phyloP scores from a whole-genome alignment of 345 rosid species.

The Mallotus nudiflorus region DNA sequence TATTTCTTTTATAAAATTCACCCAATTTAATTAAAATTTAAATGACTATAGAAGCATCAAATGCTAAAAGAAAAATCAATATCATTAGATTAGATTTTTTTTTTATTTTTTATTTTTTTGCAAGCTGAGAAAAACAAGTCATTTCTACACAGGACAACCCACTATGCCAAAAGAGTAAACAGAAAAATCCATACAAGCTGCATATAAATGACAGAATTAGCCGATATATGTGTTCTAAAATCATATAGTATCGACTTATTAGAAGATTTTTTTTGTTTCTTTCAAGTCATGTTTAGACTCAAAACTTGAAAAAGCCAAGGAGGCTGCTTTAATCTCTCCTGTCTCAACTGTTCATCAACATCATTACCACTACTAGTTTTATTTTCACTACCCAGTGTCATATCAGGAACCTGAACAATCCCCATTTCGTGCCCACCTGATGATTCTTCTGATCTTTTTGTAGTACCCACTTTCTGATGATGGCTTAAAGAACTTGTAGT shows the following conservation, averaged over 20 bases:
- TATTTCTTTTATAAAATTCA: too few species aligned
- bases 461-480: conserved; percentile 7
- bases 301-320: conserved; percentile 84
- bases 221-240: conserved; percentile 38
- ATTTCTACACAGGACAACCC: conserved; percentile 36
- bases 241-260: conserved; percentile 29
- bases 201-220: conserved; percentile 34
- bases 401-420: conserved; percentile 31
- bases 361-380: conserved; percentile 28
- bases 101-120: too few species aligned
- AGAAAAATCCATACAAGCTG: conserved; percentile 29
- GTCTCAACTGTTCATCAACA: conserved; percentile 54
- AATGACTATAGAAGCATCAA: too few species aligned
- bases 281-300: conserved; percentile 67
- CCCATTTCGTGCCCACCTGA: conserved; percentile 22
- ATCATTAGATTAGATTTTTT: too few species aligned
- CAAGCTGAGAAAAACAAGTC: conserved; percentile 23
- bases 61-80: too few species aligned
- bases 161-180: conserved; percentile 15
- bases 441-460: conserved; percentile 16
- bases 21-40: too few species aligned
- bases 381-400: conserved; percentile 26
- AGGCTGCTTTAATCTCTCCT: conserved; percentile 59
- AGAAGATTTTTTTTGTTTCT: conserved; percentile 8
- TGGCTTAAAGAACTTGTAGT: conserved; percentile 14